phyloP scores from a whole-genome alignment of 2,329 filamentous ascomycete genomes.

The Drechslerella coelobrocha region DNA sequence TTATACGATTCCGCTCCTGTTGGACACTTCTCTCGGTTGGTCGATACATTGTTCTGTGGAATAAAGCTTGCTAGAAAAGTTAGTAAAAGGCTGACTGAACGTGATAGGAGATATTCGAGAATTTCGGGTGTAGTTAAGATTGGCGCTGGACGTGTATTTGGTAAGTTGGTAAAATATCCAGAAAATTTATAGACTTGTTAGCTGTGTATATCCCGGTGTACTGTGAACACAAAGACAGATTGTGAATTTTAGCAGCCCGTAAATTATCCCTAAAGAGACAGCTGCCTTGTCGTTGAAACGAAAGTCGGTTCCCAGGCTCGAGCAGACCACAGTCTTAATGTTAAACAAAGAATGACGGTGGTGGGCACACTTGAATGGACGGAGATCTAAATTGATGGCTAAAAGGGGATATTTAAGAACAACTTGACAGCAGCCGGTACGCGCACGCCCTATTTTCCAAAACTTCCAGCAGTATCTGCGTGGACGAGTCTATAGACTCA shows the following conservation, averaged over 20 bases:
- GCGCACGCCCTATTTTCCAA: too few relatives aligned
- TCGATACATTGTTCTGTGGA: conserved; percentile 3
- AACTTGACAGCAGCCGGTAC: too few relatives aligned
- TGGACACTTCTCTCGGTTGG: not conserved
- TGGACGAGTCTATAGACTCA: not conserved
- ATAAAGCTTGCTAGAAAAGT: not conserved
- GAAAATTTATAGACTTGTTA: not conserved
- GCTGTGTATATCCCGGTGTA: not conserved
- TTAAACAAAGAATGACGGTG: too few relatives aligned
- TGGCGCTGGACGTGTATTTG: not conserved
- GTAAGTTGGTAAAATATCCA: not conserved
- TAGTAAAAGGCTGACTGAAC: not conserved
- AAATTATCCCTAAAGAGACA: not conserved
- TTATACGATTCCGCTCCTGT: not conserved
- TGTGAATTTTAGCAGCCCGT: not conserved
- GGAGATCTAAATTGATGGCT: too few relatives aligned
- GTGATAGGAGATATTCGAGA: not conserved
- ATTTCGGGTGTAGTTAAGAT: too few relatives aligned
- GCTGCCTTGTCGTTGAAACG: not conserved
- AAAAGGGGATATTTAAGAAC: too few relatives aligned
- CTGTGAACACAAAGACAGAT: not conserved
- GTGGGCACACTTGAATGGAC: too few relatives aligned
- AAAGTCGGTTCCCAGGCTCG: too few relatives aligned
- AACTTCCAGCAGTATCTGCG: too few relatives aligned
- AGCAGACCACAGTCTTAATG: not conserved